Base-by-base conservation (phyloP, 1,284 basidiomycete species). In the Athelia psychrophila region DNA sequence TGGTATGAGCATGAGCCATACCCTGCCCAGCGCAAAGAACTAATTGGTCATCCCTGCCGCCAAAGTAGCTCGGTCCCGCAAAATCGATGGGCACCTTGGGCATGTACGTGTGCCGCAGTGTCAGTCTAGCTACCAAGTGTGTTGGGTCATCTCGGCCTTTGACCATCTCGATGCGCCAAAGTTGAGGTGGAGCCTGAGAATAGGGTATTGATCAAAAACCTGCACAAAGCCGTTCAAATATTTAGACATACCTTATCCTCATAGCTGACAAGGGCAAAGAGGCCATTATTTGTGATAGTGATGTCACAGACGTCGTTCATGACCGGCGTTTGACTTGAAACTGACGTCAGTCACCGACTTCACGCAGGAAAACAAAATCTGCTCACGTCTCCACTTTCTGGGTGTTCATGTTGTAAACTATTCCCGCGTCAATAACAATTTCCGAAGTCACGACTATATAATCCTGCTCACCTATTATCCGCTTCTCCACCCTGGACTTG, bases 21-120 rank as follows among this genome's bases (percentile, higher is more conserved):
- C 89, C 76, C 79, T 91, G 90, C 12, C 84, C 83, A 44, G 84
- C 85, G 60, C 88, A 90, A 12, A 91, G 70, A 13, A 91, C 81
- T 48, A 91, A 73, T 58, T 91, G 85, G 58, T 89, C 84, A 54
- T 86, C 80, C 60, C 80, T 82, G 15, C 88, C 89, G 35, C 88
- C 88, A 56, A 91, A 89, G 66, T 88, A 88, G 64, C 86, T 88
- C 15, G 84, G 83, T 2, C 89, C 89, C 3, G 87, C 83, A 59
- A 90, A 88, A 58, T 89, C 85, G n/a, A 87, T 80, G 15, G 74
- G 58, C 3, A 71, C 68, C 60, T 83, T 87, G 3, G 87, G 84
- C 75, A 85, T 79, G 59, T 88, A 91, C 1, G 83, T 89, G 56
- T 88, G 87, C 46, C 84, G 74, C 48, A 75, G 56, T 8, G 75